Evolutionary conservation across 495 filamentous ascomycete species (phyloP), one percentile per base, ranked within the genome.

Genomic region (Aspergillus steynii): DNA sequence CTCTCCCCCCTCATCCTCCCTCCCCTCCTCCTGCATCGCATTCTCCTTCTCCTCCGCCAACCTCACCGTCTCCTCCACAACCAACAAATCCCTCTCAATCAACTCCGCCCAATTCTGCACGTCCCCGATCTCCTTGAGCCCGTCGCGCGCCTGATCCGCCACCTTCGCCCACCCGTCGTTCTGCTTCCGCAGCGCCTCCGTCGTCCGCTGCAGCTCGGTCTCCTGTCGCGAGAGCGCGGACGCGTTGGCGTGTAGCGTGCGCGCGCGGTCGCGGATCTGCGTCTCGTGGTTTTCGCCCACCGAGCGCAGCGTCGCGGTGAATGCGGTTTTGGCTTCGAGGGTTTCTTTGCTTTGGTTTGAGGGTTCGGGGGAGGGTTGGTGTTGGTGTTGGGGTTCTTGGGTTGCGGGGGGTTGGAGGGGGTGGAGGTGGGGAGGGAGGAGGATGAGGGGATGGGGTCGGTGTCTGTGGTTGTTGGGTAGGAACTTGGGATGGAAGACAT

Each of bases 71-170:
- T 97, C 93, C 77, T 96, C 92, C 45, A 99, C 68, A 60, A 96
- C 86, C 67, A 93, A 69, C 62, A 99, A 83, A 77, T 97, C 94
- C 72, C 91, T 74, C 82, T 99, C 95, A 67, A 97, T 81, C 81
- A 96, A 83, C 85, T 99, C 95, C 47, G 94, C 94, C 93, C 93
- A 97, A 71, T 97, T 96, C 84, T 97, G 95, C 74, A 97, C 86
- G 71, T 97, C 92, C 31, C 95, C 95, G 67, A 97, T 84, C 83
- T 96, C 92, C 79, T 97, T 97, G 52, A 99, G 74, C 70, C 85
- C 86, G 49, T 84, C 82, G 55, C 86, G 81, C 52, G 88, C 87
- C 65, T 86, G 81, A 63, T 87, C 85, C 14, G 86, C 88, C 45
- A 94, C 70, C 66, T 84, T 87, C 65, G 82, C 80, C 74, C 89